Percentiles rank a stretch among this genome's conserved stretches.
These are phyloP conservation scores for Thozetella sp. DNA, from an alignment of 495 filamentous ascomycete species.

Conservation along the genomic window DNA sequence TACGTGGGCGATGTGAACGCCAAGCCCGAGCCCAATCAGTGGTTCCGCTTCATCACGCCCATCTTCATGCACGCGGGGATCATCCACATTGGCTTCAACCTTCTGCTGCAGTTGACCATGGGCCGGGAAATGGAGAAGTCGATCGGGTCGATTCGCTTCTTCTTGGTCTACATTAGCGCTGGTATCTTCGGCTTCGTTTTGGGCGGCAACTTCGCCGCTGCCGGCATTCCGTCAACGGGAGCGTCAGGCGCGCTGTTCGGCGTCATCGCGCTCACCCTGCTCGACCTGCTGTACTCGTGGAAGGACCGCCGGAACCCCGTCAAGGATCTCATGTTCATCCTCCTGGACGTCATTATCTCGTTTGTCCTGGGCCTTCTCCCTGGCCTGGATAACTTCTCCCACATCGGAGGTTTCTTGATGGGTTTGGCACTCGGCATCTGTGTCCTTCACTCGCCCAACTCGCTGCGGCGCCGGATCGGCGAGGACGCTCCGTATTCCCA, in stretches of 20 bases:
- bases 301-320: slow-evolving; percentile 69
- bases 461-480: slow-evolving; percentile 75
- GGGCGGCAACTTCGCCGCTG: slow-evolving; percentile 88
- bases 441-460: slow-evolving; percentile 82
- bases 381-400: slow-evolving; percentile 94
- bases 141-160: slow-evolving; percentile 84
- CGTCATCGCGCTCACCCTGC: slow-evolving; percentile 80
- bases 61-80: slow-evolving; percentile 95
- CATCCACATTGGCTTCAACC: slow-evolving; percentile 93
- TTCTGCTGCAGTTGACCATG: slow-evolving; percentile 85
- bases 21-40: slow-evolving; percentile 77
- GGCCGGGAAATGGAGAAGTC: slow-evolving; percentile 87
- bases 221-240: slow-evolving; percentile 78
- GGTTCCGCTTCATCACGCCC: slow-evolving; percentile 93
- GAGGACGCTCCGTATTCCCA: slow-evolving; percentile 56
- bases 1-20: slow-evolving; percentile 39
- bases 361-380: slow-evolving; percentile 93
- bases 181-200: slow-evolving; percentile 97
- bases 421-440: slow-evolving; percentile 85
- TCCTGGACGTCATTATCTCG: slow-evolving; percentile 82
- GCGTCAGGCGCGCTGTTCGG: slow-evolving; percentile 91
- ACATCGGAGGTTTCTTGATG: slow-evolving; percentile 96
- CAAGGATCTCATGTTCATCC: slow-evolving; percentile 81
- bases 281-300: slow-evolving; percentile 95
- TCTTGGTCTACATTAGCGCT: slow-evolving; percentile 82